These are phyloP conservation scores for Salisapilia sapeloensis DNA, from an alignment of 352 stramenopile genomes.

Conservation along the genomic window DNA sequence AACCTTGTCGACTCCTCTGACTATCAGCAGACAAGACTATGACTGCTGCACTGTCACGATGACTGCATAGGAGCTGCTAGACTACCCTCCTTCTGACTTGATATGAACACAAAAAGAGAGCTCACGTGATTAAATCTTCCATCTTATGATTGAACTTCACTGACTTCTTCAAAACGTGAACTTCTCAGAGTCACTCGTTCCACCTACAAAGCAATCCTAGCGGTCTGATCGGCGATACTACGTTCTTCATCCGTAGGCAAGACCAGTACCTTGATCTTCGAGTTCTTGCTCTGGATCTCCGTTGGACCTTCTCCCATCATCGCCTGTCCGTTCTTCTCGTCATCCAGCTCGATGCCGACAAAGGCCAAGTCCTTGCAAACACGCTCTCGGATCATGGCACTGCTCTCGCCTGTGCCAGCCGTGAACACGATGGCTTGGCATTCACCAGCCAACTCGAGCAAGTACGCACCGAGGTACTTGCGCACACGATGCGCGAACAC, in stretches of 20 bases:
- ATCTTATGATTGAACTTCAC: too few species aligned
- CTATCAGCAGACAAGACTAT: too few species aligned
- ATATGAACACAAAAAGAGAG: too few species aligned
- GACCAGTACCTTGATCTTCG: constrained; percentile 56
- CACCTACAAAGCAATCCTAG: constrained; percentile 36
- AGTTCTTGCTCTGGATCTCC: constrained; percentile 32
- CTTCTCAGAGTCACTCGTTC: too few species aligned
- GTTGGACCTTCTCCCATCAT: constrained; percentile 36
- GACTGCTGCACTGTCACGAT: too few species aligned
- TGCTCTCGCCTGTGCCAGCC: constrained; percentile 77
- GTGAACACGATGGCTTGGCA: constrained; percentile 83
- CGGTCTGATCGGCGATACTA: constrained; percentile 79
- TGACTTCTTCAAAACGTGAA: too few species aligned
- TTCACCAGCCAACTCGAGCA: constrained; percentile 41
- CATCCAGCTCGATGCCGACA: constrained; percentile 61
- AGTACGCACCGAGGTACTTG: constrained; percentile 78
- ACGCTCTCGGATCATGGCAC: constrained; percentile 53
- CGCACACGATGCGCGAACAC: constrained; percentile 76
- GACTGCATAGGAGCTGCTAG: too few species aligned
- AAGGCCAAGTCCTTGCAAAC: constrained; percentile 43
- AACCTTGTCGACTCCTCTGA: too few species aligned
- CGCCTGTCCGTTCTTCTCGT: constrained; percentile 41
- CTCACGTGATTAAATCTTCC: too few species aligned
- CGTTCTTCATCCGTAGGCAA: constrained; percentile 84
- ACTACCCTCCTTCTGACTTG: too few species aligned